Evolutionary conservation across 1,284 basidiomycete genomes (phyloP).

Genomic region (Ganoderma lucidum): DNA sequence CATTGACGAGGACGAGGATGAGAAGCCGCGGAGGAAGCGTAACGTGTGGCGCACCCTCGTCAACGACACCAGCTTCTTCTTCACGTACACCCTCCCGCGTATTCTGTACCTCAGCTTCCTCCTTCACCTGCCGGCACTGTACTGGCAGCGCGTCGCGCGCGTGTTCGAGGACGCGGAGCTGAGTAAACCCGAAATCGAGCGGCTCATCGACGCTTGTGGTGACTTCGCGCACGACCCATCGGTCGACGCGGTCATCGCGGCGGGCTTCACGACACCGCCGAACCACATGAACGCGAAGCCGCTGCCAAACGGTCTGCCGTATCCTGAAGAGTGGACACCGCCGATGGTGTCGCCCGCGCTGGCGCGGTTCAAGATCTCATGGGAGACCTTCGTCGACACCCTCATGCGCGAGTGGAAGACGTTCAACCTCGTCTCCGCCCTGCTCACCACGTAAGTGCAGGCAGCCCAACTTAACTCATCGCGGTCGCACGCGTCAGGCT

Average conservation of each 20-base stretch:
- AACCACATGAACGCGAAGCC: conserved; percentile 19
- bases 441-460: conserved; percentile 68
- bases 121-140: conserved; percentile 74
- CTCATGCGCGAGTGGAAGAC: conserved; percentile 81
- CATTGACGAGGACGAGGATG: conserved; percentile 14
- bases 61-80: conserved; percentile 40
- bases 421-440: conserved; percentile 75
- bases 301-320: conserved; percentile 49
- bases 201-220: conserved; percentile 64
- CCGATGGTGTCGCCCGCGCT: conserved; percentile 66
- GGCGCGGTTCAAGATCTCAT: conserved; percentile 71
- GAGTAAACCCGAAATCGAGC: conserved; percentile 73
- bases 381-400: conserved; percentile 77
- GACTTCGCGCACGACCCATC: conserved; percentile 25
- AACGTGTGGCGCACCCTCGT: conserved; percentile 25
- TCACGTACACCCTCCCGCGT: conserved; percentile 62
- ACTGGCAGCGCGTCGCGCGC: conserved; percentile 75
- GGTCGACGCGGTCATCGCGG: conserved; percentile 29
- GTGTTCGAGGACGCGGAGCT: conserved; percentile 80
- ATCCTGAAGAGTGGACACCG: conserved; percentile 70
- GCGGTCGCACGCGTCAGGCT: no score
- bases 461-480: background rate
- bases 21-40: conserved; percentile 13
- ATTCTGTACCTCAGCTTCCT: conserved; percentile 70
- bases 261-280: conserved; percentile 25